These are phyloP conservation scores for Fusarium annulatum DNA, from an alignment of 2,329 filamentous ascomycete genomes.

Conservation along the genomic window DNA sequence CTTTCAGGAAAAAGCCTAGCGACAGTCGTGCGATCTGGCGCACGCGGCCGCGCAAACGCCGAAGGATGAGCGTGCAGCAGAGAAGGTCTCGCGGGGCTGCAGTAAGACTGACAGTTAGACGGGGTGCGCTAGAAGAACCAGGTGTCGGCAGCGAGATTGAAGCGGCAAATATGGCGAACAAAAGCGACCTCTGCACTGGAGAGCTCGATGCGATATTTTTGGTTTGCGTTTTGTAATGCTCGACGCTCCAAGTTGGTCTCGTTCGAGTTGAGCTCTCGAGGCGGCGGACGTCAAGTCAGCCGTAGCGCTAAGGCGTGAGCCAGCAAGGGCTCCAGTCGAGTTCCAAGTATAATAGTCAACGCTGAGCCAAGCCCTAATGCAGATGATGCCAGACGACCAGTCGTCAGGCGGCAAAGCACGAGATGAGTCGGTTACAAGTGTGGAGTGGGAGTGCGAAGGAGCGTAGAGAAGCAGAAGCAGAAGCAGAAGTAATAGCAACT, in stretches of 20 bases:
- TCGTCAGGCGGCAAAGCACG: constrained; percentile 44
- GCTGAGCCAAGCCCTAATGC: constrained; percentile 46
- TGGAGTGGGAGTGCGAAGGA: constrained; percentile 42
- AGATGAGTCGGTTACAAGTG: constrained; percentile 31
- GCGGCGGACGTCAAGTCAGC: constrained; percentile 44
- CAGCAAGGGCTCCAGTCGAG: constrained; percentile 40
- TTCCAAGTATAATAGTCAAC: constrained; percentile 33
- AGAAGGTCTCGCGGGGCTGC: constrained; percentile 36
- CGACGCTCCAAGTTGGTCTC: constrained; percentile 16
- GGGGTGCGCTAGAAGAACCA: constrained; percentile 12
- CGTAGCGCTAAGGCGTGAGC: constrained; percentile 38
- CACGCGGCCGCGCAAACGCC: constrained; percentile 46
- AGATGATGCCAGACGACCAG: constrained; percentile 47
- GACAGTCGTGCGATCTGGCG: constrained; percentile 47
- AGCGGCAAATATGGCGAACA: constrained; percentile 7
- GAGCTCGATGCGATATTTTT: constrained; percentile 10
- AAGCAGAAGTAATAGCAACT: constrained; percentile 27
- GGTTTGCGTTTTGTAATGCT: constrained; percentile 28
- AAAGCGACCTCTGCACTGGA: constrained; percentile 29
- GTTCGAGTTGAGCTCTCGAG: constrained; percentile 28
- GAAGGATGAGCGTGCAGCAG: constrained; percentile 31
- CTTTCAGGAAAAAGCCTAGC: constrained; percentile 40
- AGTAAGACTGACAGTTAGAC: constrained; percentile 34
- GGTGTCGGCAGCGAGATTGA: constrained; percentile 25
- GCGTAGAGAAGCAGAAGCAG: constrained; percentile 44